These are phyloP conservation scores for Saccharomyces hybrid DNA, from an alignment of 1,139 yeast species.

Conservation along the genomic window DNA sequence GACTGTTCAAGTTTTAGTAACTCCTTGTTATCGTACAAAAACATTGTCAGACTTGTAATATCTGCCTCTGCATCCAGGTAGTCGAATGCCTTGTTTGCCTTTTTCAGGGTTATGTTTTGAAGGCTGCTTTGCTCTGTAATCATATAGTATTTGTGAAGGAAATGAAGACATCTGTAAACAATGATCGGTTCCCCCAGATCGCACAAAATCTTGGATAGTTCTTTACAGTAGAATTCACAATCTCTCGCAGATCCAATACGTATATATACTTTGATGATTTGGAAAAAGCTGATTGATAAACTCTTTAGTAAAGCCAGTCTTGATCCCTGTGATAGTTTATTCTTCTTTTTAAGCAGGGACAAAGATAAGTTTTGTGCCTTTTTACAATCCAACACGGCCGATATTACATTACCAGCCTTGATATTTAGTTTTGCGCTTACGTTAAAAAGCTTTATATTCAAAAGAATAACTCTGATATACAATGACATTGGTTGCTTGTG, in stretches of 20 bases:
- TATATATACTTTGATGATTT: constrained; percentile 35
- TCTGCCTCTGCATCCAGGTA: constrained; percentile 24
- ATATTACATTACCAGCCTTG: constrained; percentile 17
- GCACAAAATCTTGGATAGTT: constrained; percentile 37
- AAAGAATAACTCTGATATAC: constrained; percentile 24
- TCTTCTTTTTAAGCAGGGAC: constrained; percentile 29
- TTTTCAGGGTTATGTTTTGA: constrained; percentile 12
- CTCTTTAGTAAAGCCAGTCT: constrained; percentile 36
- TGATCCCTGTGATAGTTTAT: constrained; percentile 26
- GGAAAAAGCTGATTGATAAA: constrained; percentile 35
- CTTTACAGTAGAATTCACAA: constrained; percentile 43
- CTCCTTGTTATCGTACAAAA: constrained; percentile 20
- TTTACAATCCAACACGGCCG: constrained; percentile 30
- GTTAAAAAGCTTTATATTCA: constrained; percentile 20
- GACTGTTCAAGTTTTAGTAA: constrained; percentile 17
- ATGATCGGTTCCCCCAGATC: constrained; percentile 29
- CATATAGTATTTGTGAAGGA: constrained; percentile 18
- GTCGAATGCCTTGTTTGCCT: constrained; percentile 21
- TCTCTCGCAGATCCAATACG: constrained; percentile 51
- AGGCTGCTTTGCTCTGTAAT: constrained; percentile 16
- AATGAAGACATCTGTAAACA: constrained; percentile 23
- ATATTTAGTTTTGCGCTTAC: constrained; percentile 21
- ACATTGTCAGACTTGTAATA: constrained; percentile 19
- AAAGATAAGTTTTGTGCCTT: constrained; percentile 30
- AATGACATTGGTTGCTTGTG: constrained; percentile 15